These are phyloP conservation scores for Mycena galericulata DNA, from an alignment of 768 basidiomycete species.

Conservation along the genomic window DNA sequence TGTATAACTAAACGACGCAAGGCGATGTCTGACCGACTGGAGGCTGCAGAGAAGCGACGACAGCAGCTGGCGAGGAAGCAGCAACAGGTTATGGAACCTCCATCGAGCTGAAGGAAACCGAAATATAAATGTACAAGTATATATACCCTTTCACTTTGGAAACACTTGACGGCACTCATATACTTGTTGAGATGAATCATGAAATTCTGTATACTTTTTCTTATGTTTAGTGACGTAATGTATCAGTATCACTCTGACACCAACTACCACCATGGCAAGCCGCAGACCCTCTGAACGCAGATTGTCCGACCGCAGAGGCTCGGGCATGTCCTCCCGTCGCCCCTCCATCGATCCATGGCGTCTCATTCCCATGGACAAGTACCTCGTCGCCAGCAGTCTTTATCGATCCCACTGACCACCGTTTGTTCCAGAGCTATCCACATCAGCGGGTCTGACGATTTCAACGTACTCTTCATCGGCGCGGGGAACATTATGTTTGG, in stretches of 20 bases:
- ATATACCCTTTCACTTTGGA: constrained; percentile 6
- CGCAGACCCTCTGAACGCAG: constrained; percentile 62
- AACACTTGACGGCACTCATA: too few species aligned
- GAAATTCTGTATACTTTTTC: too few species aligned
- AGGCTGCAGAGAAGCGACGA: constrained; percentile 77
- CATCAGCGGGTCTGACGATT: constrained; percentile 73
- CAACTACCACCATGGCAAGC: constrained; percentile 44
- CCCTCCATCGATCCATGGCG: constrained; percentile 83
- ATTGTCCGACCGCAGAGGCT: constrained; percentile 59
- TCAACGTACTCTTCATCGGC: constrained; percentile 95
- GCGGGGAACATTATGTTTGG: constrained; percentile 99
- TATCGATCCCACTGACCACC: constrained; percentile 31
- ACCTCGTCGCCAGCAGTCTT: constrained; percentile 31
- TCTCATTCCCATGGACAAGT: constrained; percentile 88
- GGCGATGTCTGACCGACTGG: constrained; percentile 79
- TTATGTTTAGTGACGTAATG: constrained; percentile 24
- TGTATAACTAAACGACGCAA: constrained; percentile 29
- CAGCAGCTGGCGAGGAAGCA: constrained; percentile 56
- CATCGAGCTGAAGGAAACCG: constrained; percentile 39
- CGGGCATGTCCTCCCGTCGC: constrained; percentile 69
- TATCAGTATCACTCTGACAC: too few species aligned
- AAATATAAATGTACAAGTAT: constrained; percentile 21
- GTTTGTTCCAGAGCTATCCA: constrained; percentile 55
- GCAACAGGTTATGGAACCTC: constrained; percentile 45
- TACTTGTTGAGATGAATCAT: too few species aligned